phyloP scores from a whole-genome alignment of 352 stramenopile species.

The Phytophthora fragariae region DNA sequence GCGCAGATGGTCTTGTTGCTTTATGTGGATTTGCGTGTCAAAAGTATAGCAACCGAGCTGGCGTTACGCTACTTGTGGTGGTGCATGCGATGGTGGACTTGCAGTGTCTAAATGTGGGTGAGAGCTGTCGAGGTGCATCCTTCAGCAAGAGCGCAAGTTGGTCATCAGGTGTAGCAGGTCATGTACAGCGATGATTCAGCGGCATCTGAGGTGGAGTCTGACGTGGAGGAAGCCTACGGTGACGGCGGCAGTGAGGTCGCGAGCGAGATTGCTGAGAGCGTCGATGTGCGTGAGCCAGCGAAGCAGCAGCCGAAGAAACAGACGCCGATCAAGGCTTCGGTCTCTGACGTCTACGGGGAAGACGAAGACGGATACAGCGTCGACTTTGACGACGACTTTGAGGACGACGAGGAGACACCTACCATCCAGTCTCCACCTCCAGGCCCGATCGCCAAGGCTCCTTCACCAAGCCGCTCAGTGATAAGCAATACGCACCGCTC shows the following conservation, averaged over 20 bases:
- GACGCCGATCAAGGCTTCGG: conserved; percentile 18
- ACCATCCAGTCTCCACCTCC: background rate
- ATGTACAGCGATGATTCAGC: conserved; percentile 83
- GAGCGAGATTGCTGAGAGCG: conserved; percentile 65
- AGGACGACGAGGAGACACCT: conserved; percentile 19
- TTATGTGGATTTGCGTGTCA: background rate
- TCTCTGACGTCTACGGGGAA: conserved; percentile 54
- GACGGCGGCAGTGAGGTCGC: conserved; percentile 52
- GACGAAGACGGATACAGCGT: conserved; percentile 69
- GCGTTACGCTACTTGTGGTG: background rate
- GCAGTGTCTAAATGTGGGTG: conserved; percentile 25
- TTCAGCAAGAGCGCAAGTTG: background rate
- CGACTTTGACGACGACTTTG: conserved; percentile 72
- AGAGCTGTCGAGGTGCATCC: conserved; percentile 3
- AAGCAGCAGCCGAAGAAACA: conserved; percentile 22
- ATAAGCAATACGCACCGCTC: conserved; percentile 24
- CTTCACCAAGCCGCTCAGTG: conserved; percentile 24
- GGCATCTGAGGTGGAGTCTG: conserved; percentile 71
- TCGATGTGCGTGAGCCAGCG: conserved; percentile 11
- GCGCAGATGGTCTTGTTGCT: too few relatives aligned
- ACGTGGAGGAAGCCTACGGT: conserved; percentile 43
- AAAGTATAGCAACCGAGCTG: background rate
- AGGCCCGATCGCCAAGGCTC: conserved; percentile 5
- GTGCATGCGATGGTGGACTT: conserved; percentile 22
- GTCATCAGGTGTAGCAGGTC: background rate